These are phyloP conservation scores for Auxenochlorella pyrenoidosa DNA, from an alignment of 139 green algal species.

Conservation along the genomic window DNA sequence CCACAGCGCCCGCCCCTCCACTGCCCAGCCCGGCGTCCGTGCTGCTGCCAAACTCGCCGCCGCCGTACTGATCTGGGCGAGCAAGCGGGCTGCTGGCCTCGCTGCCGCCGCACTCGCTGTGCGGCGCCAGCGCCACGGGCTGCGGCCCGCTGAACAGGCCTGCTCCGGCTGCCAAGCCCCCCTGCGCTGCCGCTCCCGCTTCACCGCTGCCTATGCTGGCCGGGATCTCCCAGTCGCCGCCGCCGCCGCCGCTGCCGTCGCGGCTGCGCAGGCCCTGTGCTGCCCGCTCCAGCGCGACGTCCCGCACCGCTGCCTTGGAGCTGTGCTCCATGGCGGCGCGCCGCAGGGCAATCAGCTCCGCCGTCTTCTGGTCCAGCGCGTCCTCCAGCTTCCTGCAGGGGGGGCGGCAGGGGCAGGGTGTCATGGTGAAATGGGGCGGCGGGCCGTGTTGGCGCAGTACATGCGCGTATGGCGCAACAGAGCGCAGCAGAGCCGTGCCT, in stretches of 20 bases:
- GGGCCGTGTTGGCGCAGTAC: too few species aligned
- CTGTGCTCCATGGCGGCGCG: conserved; percentile 16
- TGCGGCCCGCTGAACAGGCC: not conserved
- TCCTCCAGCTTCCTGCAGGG: conserved; percentile 83
- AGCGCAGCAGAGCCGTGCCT: too few species aligned
- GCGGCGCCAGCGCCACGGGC: not conserved
- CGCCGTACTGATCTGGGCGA: not conserved
- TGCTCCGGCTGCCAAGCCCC: not conserved
- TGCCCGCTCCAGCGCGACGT: not conserved
- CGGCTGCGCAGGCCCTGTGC: not conserved
- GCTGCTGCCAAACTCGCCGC: not conserved
- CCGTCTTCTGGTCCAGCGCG: conserved; percentile 85
- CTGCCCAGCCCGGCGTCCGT: not conserved
- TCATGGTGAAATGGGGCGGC: not conserved
- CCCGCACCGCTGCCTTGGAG: not conserved
- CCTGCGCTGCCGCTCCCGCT: not conserved
- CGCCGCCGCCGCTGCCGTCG: not conserved
- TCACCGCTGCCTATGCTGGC: not conserved
- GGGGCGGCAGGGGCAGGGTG: not conserved
- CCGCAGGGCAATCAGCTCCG: conserved; percentile 86
- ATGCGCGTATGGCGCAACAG: too few species aligned
- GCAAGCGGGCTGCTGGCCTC: conserved; percentile 8
- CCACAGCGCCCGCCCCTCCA: not conserved
- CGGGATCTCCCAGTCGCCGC: not conserved
- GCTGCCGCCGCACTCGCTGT: conserved; percentile 8